These are phyloP conservation scores for Aspergillus pseudoglaucus DNA, from an alignment of 2,329 filamentous ascomycete genomes.

Conservation along the genomic window DNA sequence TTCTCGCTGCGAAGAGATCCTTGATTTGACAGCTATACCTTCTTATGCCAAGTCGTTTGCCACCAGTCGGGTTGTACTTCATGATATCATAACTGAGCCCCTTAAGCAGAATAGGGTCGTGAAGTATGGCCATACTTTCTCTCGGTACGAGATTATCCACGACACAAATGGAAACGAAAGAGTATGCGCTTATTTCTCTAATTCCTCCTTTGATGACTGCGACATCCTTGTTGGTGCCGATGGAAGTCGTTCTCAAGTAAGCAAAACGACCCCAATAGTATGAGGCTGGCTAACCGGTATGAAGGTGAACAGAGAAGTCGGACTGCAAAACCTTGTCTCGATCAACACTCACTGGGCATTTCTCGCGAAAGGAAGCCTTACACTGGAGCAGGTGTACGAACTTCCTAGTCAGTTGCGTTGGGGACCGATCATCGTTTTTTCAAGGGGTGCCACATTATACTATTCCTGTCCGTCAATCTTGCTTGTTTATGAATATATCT, in stretches of 20 bases:
- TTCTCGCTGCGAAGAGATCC: background rate
- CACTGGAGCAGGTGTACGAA: background rate
- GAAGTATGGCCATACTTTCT: background rate
- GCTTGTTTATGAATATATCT: background rate
- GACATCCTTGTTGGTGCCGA: background rate
- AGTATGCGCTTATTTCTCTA: background rate
- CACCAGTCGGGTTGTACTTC: background rate
- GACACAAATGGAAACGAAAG: background rate
- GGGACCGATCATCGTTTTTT: background rate
- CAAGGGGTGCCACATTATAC: background rate
- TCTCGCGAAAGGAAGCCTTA: background rate
- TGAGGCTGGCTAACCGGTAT: no score
- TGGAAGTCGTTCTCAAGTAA: background rate
- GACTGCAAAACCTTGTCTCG: background rate
- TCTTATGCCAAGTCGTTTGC: background rate
- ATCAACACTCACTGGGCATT: background rate
- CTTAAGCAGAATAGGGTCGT: background rate
- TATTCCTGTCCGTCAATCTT: background rate
- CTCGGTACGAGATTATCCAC: background rate
- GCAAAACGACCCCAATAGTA: background rate
- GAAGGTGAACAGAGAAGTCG: background rate
- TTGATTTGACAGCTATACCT: conserved; percentile 2
- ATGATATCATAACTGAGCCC: background rate
- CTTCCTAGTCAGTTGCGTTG: background rate
- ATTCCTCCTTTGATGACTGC: background rate